Evolutionary conservation across 2,329 filamentous ascomycete genomes (phyloP), one percentile per base, ranked within the genome.

Genomic region (Colletotrichum navitas): DNA sequence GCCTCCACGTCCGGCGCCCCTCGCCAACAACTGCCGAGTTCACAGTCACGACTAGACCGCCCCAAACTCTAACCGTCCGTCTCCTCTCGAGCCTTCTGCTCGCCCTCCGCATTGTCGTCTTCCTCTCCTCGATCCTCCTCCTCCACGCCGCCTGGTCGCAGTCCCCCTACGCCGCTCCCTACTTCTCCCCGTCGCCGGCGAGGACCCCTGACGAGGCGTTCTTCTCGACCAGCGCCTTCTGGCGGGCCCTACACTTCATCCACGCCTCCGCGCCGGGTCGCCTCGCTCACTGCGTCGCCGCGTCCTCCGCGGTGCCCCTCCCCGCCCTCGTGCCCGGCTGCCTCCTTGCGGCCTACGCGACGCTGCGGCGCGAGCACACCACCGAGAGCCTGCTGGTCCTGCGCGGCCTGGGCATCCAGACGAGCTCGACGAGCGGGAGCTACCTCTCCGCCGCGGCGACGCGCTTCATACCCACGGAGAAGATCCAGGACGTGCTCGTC

Each of bases 21-120:
- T 95, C 96, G 32, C 92, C 94, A 58, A 97, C 94, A 3, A 97
- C 96, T n/a, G 91, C 93, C 79, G 92, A 93, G 75, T 98, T 95
- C 86, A 97, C 93, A 39, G 93, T 98, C 67, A 96, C 95, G 45
- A 98, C 95, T 69, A 89, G 90, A 55, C 90, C 93, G 0, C 82
- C 84, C 0, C 79, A 83, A 5, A 87, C 87, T 0, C 72, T 87
- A 21, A 76, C 86, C 2, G 81, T 87, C 8, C 86, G 84, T 51
- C 74, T 87, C 43, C 78, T 87, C 26, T 80, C 86, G 62, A 72
- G 79, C 55, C 74, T 86, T 55, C 81, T 87, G 47, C 77, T 85
- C 71, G 75, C 85, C 67, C 62, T 84, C 41, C 84, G 87, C 43
- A 70, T 87, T 39, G 74, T 82, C 26, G 75, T 86, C 51, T 72